Evolutionary conservation across 1,284 basidiomycete genomes (phyloP), one percentile per base, ranked within the genome.

Genomic region (Laetiporus sulphureus): DNA sequence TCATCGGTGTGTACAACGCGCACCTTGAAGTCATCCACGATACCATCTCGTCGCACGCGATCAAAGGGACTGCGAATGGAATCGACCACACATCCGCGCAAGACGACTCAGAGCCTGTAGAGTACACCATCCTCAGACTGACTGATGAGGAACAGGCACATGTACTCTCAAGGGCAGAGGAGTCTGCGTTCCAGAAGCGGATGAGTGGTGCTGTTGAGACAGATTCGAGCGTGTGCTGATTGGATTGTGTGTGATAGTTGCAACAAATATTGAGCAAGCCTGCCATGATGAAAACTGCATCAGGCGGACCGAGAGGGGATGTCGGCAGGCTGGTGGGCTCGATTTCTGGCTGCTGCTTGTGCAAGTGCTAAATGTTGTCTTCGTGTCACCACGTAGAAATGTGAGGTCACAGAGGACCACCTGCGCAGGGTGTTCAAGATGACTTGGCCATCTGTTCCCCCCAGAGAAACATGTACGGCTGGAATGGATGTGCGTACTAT

Each of bases 11-110:
- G 33, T 99, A 99, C 67, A 98, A 97, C 62, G 95, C 96, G 1
- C 91, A 99, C 62, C 75, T 99, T 1, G 91, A 93, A 51, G 86
- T 91, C 22, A 82, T 99, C 4, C 94, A 99, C 62, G 69, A 73
- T 11, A 68, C 71, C 3, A 73, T 86, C 25, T 65, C 69, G 15
- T 33, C 61, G 8, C 32, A 21, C 18, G 6, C 40, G 18, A 15
- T 30, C 12, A 37, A 30, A 18, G n/a, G 5, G 47, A 51, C 40
- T 40, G 37, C 41, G 6, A 42, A 44, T 4, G 52, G 49, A 4
- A n/a, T n/a, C n/a, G n/a, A n/a, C n/a, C 5, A 32, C 15, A 51
- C 45, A 22, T 52, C 62, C 18, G 60, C 68, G 7, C 64, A 71
- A 30, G 49, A 47, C 10, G 50, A 25, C 6, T n/a, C 20, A 16